Evolutionary conservation across 495 filamentous ascomycete species (phyloP), one percentile per base, ranked within the genome.

Genomic region (Aspergillus haitiensis): DNA sequence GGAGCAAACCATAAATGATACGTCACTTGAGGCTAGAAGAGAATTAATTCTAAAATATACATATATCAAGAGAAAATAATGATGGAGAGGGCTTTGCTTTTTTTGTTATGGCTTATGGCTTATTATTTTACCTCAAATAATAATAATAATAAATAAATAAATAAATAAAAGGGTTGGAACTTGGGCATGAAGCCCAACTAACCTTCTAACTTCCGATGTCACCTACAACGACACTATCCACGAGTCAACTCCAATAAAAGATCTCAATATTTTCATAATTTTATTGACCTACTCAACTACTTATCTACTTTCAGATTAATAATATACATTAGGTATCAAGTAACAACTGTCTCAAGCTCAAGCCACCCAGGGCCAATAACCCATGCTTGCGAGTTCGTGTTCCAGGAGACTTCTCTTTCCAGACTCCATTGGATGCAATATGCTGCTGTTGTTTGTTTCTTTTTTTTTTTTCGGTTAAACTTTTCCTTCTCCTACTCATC

Each of bases 401-500:
- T n/a, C n/a, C n/a, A n/a, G n/a, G n/a, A n/a, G n/a, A n/a, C n/a
- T n/a, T n/a, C n/a, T n/a, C n/a, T n/a, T n/a, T 27, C 3, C 21
- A 27, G 21, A 27, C 21, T 27, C 21, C 21, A 27, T 27, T 27
- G 21, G 21, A 27, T 27, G 21, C 21, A 27, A 3, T 27, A 27
- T 27, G 21, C 3, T 27, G 21, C 3, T 27, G 21, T 27, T 27
- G 21, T 27, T 27, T 27, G 21, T 27, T 27, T 27, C 21, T 27
- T 27, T 27, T 27, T 27, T 27, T 27, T 27, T 27, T 27, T 27
- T 3, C 21, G 21, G 1, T 27, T 27, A 27, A 27, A 27, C 42
- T 47, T 16, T 9, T 47, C 15, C 27, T 46, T 16, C 10, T 47
- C 9, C 27, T 0, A 7, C 27, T 21, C 15, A n/a, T 67, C 65